A percentile compares a stretch with the other conserved stretches of the same genome.
These are phyloP conservation scores for Toxoplasma gondii DNA, from an alignment of 169 alveolate species.

Conservation along the genomic window DNA sequence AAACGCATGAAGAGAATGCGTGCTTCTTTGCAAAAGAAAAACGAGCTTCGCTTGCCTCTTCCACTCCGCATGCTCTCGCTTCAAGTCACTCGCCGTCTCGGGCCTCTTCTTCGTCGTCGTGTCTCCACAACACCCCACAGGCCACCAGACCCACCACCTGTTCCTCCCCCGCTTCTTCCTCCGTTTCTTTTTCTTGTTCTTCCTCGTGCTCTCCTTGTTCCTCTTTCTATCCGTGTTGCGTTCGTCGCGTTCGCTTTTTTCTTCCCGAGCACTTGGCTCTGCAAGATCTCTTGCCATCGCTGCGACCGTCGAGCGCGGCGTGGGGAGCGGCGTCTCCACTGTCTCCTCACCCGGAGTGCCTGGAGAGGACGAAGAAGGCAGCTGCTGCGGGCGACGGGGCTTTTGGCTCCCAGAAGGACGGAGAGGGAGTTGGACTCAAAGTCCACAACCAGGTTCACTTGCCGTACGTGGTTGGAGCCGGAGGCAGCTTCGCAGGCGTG, in stretches of 20 bases:
- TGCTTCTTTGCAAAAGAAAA: not conserved
- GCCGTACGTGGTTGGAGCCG: not conserved
- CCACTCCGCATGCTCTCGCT: not conserved
- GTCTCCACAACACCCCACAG: no score
- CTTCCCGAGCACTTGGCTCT: constrained; percentile 4
- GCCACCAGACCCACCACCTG: not conserved
- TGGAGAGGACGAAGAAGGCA: not conserved
- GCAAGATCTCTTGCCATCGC: constrained; percentile 1
- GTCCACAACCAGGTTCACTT: not conserved
- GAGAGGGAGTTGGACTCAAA: not conserved
- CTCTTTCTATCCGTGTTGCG: not conserved
- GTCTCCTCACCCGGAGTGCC: constrained; percentile 22
- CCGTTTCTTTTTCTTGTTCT: not conserved
- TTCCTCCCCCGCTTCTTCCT: not conserved
- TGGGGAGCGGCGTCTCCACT: constrained; percentile 25
- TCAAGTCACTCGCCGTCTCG: not conserved
- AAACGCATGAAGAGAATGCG: not conserved
- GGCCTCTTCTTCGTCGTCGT: no score
- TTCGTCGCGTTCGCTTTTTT: not conserved
- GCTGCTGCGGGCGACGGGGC: not conserved
- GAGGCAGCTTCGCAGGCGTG: constrained; percentile 15
- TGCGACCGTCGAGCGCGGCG: not conserved
- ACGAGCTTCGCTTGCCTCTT: no score
- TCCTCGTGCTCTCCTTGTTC: not conserved
- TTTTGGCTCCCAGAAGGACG: not conserved